Conservation (phyloP, 768 basidiomycete species). For the Strobilomyces dryophilus region DNA sequence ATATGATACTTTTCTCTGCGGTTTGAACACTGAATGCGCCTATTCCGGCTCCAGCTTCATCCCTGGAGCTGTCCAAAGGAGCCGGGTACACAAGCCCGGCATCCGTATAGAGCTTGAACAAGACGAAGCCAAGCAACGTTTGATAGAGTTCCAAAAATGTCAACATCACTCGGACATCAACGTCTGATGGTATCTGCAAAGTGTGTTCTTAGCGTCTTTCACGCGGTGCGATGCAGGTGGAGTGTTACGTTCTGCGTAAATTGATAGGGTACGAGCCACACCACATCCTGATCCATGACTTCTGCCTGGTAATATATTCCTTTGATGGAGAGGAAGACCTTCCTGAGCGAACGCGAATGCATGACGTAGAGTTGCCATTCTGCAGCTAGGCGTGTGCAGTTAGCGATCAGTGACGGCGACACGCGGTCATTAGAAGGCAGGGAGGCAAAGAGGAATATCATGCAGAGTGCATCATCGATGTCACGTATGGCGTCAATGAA, state of each 20-base stretch:
- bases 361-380: constrained; percentile 98
- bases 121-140: constrained; percentile 90
- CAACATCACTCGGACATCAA: constrained; percentile 96
- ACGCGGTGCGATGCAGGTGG: constrained; percentile 1
- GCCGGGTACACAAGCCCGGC: constrained; percentile 93
- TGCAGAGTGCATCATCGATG: constrained; percentile 95
- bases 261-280: constrained; percentile 96
- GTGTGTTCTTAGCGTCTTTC: constrained; percentile 6
- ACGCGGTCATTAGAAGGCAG: constrained; percentile 84
- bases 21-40: constrained; percentile 80
- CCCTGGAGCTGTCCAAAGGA: constrained; percentile 74
- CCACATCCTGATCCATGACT: constrained; percentile 86
- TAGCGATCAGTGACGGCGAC: constrained; percentile 79
- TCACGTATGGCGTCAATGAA: constrained; percentile 95
- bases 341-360: constrained; percentile 78
- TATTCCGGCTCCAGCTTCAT: constrained; percentile 82
- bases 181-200: constrained; percentile 82
- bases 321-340: constrained; percentile 95
- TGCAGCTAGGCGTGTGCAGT: constrained; percentile 83
- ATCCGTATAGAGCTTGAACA: constrained; percentile 99
- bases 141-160: constrained; percentile 99
- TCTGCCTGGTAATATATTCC: constrained; percentile 98
- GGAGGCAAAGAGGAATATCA: constrained; percentile 89
- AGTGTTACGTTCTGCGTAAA: constrained; percentile 86
- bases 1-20: constrained; percentile 25